phyloP scores from a whole-genome alignment of 768 basidiomycete genomes.

The Lentinula edodes region DNA sequence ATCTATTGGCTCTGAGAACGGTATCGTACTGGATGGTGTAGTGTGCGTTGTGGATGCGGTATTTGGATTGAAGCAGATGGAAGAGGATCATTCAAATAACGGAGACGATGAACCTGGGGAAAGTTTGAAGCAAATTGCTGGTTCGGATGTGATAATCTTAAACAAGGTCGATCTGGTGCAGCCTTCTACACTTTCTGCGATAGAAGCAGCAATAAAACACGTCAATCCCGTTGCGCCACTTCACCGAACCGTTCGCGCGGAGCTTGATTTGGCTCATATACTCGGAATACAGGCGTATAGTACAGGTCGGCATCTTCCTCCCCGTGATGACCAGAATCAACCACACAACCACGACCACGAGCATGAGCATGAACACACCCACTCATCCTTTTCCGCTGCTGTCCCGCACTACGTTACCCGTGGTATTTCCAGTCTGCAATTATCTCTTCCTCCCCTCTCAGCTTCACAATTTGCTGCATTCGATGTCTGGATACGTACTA shows the following conservation, averaged over 20 bases:
- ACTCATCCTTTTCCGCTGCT: slow-evolving; percentile 10
- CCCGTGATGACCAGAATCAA: slow-evolving; percentile 25
- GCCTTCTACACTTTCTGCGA: slow-evolving; percentile 33
- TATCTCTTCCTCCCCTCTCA: slow-evolving; percentile 59
- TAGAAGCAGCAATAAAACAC: slow-evolving; percentile 57
- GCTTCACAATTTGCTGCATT: slow-evolving; percentile 42
- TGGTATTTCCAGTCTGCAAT: slow-evolving; percentile 79
- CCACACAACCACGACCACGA: slow-evolving; percentile 22
- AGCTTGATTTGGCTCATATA: slow-evolving; percentile 70
- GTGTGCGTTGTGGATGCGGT: slow-evolving; percentile 89
- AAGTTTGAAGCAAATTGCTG: slow-evolving; percentile 82
- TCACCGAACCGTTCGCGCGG: slow-evolving; percentile 61
- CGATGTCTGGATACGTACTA: slow-evolving; percentile 73
- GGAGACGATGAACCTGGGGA: background rate
- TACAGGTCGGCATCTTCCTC: slow-evolving; percentile 30
- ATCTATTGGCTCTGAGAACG: slow-evolving; percentile 53
- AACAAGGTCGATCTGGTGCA: slow-evolving; percentile 86
- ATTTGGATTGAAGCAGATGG: slow-evolving; percentile 82
- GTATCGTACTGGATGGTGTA: slow-evolving; percentile 82
- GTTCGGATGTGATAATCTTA: slow-evolving; percentile 84
- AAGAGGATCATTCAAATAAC: slow-evolving; percentile 56
- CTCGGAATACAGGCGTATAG: slow-evolving; percentile 80
- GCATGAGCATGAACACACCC: slow-evolving; percentile 26
- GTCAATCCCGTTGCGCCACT: slow-evolving; percentile 81
- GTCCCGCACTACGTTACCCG: slow-evolving; percentile 62